phyloP scores from a whole-genome alignment of 345 rosid genomes.

The Eucalyptus decipiens region DNA sequence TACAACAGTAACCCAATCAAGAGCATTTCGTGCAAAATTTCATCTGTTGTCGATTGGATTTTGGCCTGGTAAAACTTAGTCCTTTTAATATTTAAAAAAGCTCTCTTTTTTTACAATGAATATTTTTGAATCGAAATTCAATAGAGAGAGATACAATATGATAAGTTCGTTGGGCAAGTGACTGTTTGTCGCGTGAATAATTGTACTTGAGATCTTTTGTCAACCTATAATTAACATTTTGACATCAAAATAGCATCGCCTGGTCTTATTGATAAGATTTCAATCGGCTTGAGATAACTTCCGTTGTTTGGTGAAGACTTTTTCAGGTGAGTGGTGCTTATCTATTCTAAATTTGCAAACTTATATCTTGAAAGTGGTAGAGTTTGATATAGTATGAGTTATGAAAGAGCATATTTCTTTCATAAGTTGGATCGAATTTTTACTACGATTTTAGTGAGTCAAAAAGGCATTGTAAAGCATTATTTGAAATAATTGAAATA shows the following conservation, averaged over 20 bases:
- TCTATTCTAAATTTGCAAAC: background rate
- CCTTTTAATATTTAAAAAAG: background rate
- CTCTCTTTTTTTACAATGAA: too few species aligned
- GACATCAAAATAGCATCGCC: background rate
- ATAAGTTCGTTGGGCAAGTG: background rate
- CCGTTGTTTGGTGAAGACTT: background rate
- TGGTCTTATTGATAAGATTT: background rate
- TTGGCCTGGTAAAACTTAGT: background rate
- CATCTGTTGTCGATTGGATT: background rate
- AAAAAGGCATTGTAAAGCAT: background rate
- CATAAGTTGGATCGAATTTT: too few species aligned
- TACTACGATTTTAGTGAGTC: background rate
- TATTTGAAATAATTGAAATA: background rate
- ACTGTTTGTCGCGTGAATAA: background rate
- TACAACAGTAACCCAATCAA: background rate
- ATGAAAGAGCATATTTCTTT: background rate
- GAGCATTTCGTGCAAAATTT: background rate
- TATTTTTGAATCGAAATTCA: background rate
- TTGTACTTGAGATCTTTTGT: background rate
- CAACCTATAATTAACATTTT: background rate
- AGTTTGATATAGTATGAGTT: background rate
- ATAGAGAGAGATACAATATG: background rate
- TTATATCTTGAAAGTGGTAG: background rate
- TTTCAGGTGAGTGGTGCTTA: background rate
- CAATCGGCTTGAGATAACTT: background rate